Evolutionary conservation across 495 filamentous ascomycete species (phyloP).

Genomic region (Penicillium mononematosum): DNA sequence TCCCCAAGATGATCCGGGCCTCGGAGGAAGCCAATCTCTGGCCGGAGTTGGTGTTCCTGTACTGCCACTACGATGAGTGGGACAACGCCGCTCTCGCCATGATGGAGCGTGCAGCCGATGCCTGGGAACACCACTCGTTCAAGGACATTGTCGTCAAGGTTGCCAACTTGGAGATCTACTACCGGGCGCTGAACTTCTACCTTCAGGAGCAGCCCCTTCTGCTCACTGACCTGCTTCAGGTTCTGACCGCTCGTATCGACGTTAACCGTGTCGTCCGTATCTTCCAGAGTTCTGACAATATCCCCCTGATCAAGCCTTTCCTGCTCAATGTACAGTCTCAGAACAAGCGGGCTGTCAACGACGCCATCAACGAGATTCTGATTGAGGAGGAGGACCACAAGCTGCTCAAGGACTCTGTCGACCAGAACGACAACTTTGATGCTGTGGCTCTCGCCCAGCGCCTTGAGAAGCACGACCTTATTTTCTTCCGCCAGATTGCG

Average conservation of each 20-base stretch:
- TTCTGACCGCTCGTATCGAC: slow-evolving; percentile 87
- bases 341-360: slow-evolving; percentile 97
- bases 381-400: slow-evolving; percentile 99
- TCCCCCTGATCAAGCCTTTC: slow-evolving; percentile 99
- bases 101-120: slow-evolving; percentile 98
- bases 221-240: slow-evolving; percentile 91
- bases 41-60: slow-evolving; percentile 98
- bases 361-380: slow-evolving; percentile 95
- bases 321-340: slow-evolving; percentile 92
- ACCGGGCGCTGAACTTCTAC: slow-evolving; percentile 97
- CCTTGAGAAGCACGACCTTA: slow-evolving; percentile 91
- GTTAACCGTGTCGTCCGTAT: slow-evolving; percentile 98
- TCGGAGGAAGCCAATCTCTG: slow-evolving; percentile 95
- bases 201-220: slow-evolving; percentile 94
- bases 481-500: slow-evolving; percentile 99
- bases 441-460: slow-evolving; percentile 91
- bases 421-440: slow-evolving; percentile 99
- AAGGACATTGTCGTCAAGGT: slow-evolving; percentile 99
- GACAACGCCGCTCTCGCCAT: slow-evolving; percentile 98
- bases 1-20: slow-evolving; percentile 94
- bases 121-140: slow-evolving; percentile 99
- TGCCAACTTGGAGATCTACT: slow-evolving; percentile 98
- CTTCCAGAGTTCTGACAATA: slow-evolving; percentile 97
- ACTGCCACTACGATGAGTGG: slow-evolving; percentile 98
- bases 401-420: slow-evolving; percentile 93